Conservation (phyloP, 768 basidiomycete species). For the Neoboletus brunneissimus region DNA sequence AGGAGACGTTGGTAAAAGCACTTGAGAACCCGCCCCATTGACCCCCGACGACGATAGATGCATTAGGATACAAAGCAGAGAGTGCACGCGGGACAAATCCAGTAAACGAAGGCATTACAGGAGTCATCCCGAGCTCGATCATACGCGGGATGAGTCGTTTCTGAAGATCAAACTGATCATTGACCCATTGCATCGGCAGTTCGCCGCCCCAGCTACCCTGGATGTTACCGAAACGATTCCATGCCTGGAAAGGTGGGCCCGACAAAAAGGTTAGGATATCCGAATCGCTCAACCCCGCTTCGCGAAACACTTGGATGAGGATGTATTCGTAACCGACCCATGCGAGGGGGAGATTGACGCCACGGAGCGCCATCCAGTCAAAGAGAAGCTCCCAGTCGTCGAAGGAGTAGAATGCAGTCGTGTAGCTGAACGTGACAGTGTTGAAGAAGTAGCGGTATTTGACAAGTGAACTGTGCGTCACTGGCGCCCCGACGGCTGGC, state of each 20-base stretch:
- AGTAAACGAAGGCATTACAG: constrained; percentile 40
- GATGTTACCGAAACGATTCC: constrained; percentile 45
- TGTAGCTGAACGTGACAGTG: constrained; percentile 43
- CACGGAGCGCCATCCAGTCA: constrained; percentile 42
- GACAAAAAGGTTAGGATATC: constrained; percentile 38
- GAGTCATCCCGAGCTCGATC: constrained; percentile 43
- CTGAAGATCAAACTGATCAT: constrained; percentile 38
- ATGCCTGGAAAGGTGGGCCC: constrained; percentile 40
- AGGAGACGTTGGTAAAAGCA: constrained; percentile 35
- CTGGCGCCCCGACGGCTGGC: constrained; percentile 30
- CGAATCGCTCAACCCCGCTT: constrained; percentile 34
- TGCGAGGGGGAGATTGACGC: constrained; percentile 42
- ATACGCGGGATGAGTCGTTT: constrained; percentile 37
- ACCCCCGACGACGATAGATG: constrained; percentile 35
- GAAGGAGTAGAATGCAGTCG: constrained; percentile 39
- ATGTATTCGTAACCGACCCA: constrained; percentile 42
- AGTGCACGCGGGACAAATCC: constrained; percentile 40
- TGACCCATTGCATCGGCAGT: constrained; percentile 37
- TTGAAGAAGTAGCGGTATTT: constrained; percentile 43
- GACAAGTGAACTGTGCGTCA: constrained; percentile 35
- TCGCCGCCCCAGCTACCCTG: constrained; percentile 39
- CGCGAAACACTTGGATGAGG: constrained; percentile 37
- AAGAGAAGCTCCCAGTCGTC: constrained; percentile 39
- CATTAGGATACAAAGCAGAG: constrained; percentile 31
- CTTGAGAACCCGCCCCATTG: constrained; percentile 37